phyloP scores from a whole-genome alignment of 495 filamentous ascomycete genomes.

The Saxophila tyrrhenica region DNA sequence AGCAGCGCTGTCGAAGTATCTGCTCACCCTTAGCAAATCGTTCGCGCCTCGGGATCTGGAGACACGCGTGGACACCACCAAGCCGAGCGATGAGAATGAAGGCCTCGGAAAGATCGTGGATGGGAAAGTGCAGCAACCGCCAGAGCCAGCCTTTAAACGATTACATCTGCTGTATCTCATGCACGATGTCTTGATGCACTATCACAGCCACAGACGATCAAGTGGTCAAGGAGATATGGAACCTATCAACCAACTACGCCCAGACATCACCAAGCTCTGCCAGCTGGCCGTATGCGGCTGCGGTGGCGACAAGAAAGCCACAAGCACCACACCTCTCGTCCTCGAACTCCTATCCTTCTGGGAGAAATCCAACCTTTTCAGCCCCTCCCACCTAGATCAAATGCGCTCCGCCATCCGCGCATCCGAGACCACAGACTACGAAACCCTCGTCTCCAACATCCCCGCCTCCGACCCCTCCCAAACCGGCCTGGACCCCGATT shows the following conservation, averaged over 20 bases:
- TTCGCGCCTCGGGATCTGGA: slow-evolving; percentile 2
- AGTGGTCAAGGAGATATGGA: not conserved
- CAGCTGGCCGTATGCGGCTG: not conserved
- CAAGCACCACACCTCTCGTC: not conserved
- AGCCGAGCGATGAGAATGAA: slow-evolving; percentile 1
- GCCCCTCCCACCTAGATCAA: not conserved
- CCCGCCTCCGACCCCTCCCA: not conserved
- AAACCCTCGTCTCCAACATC: not conserved
- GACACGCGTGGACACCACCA: slow-evolving; percentile 5
- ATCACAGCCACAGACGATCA: not conserved
- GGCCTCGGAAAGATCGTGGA: slow-evolving; percentile 6
- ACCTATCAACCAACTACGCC: not conserved
- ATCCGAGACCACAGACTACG: not conserved
- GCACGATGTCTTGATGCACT: slow-evolving; percentile 6
- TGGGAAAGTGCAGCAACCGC: slow-evolving; percentile 12
- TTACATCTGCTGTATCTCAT: slow-evolving; percentile 12
- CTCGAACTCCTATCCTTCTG: not conserved
- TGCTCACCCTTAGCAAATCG: slow-evolving; percentile 5
- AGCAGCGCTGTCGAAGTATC: not conserved
- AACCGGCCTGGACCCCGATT: not conserved
- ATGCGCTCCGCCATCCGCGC: not conserved
- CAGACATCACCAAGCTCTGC: not conserved
- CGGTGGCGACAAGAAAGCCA: not conserved
- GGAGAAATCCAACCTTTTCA: not conserved
- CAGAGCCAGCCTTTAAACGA: slow-evolving; percentile 8